Evolutionary conservation across 768 basidiomycete genomes (phyloP), one percentile per base, ranked within the genome.

Genomic region (Suillus alpinus): DNA sequence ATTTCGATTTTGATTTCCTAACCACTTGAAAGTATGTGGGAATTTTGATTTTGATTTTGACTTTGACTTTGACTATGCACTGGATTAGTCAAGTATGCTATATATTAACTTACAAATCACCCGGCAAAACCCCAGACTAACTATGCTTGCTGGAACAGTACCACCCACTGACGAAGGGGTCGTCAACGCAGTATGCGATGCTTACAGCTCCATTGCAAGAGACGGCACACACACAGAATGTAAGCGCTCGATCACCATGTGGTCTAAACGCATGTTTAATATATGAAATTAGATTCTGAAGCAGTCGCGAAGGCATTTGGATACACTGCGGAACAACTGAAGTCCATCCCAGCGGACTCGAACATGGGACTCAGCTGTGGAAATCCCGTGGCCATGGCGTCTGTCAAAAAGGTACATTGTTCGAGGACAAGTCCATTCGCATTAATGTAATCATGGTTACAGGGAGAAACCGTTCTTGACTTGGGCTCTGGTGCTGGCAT

Each of bases 381-480:
- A 26, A 85, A 81, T 64, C 84, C 84, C 1, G 73, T 81, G 1
- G 78, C 74, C 8, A 63, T 71, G 8, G 84, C 84, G 0, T 76
- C 68, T 40, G 69, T 86, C 56, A 80, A 78, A 67, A 70, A 78
- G 66, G 85, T 82, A 56, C 0, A 68, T 51, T 46, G 9, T 59
- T 59, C 23, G 20, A 14, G 18, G 53, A 40, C 13, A 16, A 8
- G 46, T 29, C 20, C 12, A 36, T 29, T 44, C 12, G 20, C 20
- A 31, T 12, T 10, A 3, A 26, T 26, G 16, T 32, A 16, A 36
- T 18, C 26, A 58, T 51, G 26, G 26, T 29, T n/a, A 14, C 61
- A 85, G 84, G 85, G 85, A 49, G 85, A 87, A 70, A 73, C 67
- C 0, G 79, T 86, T 4, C 67, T 87, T 1, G 82, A 87, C 67